These are phyloP conservation scores for Margaritispora aquatica DNA, from an alignment of 495 filamentous ascomycete species.

Conservation along the genomic window DNA sequence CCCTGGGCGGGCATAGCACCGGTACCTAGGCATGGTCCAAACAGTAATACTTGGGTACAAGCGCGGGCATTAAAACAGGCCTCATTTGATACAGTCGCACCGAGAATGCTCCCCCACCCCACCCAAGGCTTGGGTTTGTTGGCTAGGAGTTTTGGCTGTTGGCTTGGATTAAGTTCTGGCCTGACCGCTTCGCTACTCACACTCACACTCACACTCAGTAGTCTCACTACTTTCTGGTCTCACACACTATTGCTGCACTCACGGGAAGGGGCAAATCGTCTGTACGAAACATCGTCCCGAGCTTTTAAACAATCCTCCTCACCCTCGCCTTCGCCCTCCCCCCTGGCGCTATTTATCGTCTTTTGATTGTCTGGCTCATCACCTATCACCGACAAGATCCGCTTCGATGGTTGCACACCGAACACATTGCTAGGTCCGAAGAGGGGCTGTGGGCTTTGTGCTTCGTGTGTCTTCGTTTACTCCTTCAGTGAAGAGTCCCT, in stretches of 20 bases:
- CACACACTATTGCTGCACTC: background rate
- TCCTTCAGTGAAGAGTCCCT: no score
- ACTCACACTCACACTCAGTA: no score
- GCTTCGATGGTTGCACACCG: conserved; percentile 17
- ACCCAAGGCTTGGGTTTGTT: background rate
- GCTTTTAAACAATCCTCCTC: background rate
- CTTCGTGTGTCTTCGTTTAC: conserved; percentile 8
- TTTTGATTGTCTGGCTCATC: background rate
- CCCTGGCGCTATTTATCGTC: background rate
- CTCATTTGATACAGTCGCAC: background rate
- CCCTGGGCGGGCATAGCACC: background rate
- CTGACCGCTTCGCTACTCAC: conserved; percentile 8
- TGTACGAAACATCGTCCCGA: conserved; percentile 7
- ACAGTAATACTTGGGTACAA: no score
- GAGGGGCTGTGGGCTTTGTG: background rate
- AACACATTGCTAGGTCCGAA: conserved; percentile 5
- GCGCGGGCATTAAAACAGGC: background rate
- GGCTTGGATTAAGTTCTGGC: no score
- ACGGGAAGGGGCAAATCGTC: background rate
- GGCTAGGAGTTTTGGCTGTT: background rate
- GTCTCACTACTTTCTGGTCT: no score
- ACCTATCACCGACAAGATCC: conserved; percentile 4
- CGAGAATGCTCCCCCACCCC: background rate
- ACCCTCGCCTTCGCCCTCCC: background rate
- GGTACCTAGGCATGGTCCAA: background rate